These are phyloP conservation scores for Nectriaceae sp. DNA, from an alignment of 2,329 filamentous ascomycete species.

Conservation along the genomic window DNA sequence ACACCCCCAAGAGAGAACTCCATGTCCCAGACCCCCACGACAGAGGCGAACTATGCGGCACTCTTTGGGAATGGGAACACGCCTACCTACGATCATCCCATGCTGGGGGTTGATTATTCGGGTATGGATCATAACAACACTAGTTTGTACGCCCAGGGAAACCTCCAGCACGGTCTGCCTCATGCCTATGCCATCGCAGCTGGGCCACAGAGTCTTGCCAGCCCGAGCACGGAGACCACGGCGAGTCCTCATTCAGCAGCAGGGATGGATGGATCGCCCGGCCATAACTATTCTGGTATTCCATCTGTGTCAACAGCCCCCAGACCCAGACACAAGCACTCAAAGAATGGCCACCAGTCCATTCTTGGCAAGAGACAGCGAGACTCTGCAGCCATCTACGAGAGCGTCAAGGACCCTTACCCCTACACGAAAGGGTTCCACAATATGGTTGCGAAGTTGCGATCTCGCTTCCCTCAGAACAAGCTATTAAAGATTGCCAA, in stretches of 20 bases:
- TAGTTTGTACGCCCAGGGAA: slow-evolving; percentile 54
- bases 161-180: slow-evolving; percentile 62
- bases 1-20: slow-evolving; percentile 69
- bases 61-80: slow-evolving; percentile 54
- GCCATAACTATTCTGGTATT: slow-evolving; percentile 30
- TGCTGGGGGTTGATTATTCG: slow-evolving; percentile 55
- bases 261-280: slow-evolving; percentile 57
- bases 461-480: slow-evolving; percentile 74
- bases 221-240: slow-evolving; percentile 65
- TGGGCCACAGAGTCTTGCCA: slow-evolving; percentile 62
- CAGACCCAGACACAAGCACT: slow-evolving; percentile 46
- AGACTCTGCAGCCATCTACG: slow-evolving; percentile 85
- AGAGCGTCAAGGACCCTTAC: slow-evolving; percentile 87
- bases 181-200: slow-evolving; percentile 67
- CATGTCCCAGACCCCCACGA: slow-evolving; percentile 42
- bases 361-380: slow-evolving; percentile 60
- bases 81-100: slow-evolving; percentile 51
- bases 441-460: slow-evolving; percentile 77
- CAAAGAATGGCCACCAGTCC: slow-evolving; percentile 46
- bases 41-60: slow-evolving; percentile 42
- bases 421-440: slow-evolving; percentile 91
- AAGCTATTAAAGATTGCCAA: slow-evolving; percentile 84
- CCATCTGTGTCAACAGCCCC: slow-evolving; percentile 26
- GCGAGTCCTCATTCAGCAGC: slow-evolving; percentile 59
- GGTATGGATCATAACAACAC: slow-evolving; percentile 52